A percentile compares a stretch with the other conserved stretches of the same genome.
Conservation (phyloP, 148 eudicot genomes). For the Camellia japonica region DNA sequence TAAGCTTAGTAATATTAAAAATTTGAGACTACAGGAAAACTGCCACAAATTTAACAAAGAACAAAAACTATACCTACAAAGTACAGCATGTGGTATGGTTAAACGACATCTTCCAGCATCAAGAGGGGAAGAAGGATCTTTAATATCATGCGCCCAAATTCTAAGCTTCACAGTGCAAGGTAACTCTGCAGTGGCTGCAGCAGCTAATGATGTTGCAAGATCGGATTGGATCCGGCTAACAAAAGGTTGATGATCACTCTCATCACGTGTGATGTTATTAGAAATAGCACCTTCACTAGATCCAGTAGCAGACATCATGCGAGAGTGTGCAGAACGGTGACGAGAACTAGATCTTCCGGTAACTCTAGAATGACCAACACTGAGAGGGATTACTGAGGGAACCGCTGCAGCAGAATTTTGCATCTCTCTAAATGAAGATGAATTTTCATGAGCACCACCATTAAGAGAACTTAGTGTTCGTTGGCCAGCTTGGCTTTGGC, state of each 20-base stretch:
- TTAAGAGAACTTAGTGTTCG: constrained; percentile 52
- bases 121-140: constrained; percentile 75
- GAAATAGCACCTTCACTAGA: constrained; percentile 40
- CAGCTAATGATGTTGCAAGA: constrained; percentile 83
- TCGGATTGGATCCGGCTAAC: constrained; percentile 72
- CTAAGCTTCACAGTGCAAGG: constrained; percentile 98
- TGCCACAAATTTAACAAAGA: constrained; percentile 10
- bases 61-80: constrained; percentile 65
- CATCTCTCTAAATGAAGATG: constrained; percentile 30
- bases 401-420: constrained; percentile 33
- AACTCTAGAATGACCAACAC: constrained; percentile 35
- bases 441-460: constrained; percentile 43
- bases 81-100: constrained; percentile 93
- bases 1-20: background rate
- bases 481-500: constrained; percentile 95
- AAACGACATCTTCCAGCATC: constrained; percentile 74
- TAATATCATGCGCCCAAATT: constrained; percentile 84
- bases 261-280: constrained; percentile 31
- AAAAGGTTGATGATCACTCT: constrained; percentile 53
- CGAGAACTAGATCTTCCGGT: constrained; percentile 49
- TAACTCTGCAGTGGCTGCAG: constrained; percentile 90
- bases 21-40: background rate
- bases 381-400: constrained; percentile 30
- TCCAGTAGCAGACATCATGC: constrained; percentile 31
- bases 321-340: constrained; percentile 51